Percentiles rank a stretch among this genome's conserved stretches.
phyloP scores from a whole-genome alignment of 2,329 filamentous ascomycete species.

The Fusarium austroafricanum region DNA sequence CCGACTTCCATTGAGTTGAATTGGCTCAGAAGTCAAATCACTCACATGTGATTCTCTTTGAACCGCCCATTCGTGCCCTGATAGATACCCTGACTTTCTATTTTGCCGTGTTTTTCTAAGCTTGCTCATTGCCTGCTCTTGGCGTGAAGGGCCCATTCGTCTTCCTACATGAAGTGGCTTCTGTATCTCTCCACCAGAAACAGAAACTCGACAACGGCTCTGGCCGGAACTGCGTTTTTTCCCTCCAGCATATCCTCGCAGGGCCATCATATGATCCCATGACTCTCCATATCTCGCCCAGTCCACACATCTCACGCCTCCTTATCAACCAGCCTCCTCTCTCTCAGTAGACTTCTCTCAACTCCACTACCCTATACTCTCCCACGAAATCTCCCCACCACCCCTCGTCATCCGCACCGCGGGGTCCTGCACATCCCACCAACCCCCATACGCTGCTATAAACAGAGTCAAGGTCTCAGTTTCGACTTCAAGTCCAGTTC shows the following conservation, averaged over 20 bases:
- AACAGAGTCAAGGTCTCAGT: constrained; percentile 31
- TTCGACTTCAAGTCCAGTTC: constrained; percentile 10
- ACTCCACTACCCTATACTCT: constrained; percentile 33
- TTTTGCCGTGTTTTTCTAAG: constrained; percentile 22
- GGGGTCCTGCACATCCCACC: constrained; percentile 33
- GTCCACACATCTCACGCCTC: background rate
- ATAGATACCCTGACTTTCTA: constrained; percentile 12
- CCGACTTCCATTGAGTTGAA: constrained; percentile 8
- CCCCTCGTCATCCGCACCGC: constrained; percentile 30
- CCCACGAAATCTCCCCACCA: constrained; percentile 26
- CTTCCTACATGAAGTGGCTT: constrained; percentile 32
- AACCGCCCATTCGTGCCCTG: constrained; percentile 17
- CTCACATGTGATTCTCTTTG: constrained; percentile 13
- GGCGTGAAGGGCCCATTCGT: background rate
- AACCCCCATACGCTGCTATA: constrained; percentile 24
- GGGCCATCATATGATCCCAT: background rate
- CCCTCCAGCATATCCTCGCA: background rate
- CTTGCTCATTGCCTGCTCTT: constrained; percentile 4
- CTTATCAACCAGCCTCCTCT: background rate
- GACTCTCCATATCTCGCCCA: background rate
- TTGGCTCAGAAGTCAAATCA: background rate
- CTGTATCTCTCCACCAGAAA: constrained; percentile 25
- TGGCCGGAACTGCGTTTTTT: constrained; percentile 15
- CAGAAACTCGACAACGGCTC: constrained; percentile 5
- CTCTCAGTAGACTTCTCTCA: background rate